Evolutionary conservation across 202 grass and related monocot species (phyloP), one percentile per base, ranked within the genome.

Genomic region (Saccharum hybrid): DNA sequence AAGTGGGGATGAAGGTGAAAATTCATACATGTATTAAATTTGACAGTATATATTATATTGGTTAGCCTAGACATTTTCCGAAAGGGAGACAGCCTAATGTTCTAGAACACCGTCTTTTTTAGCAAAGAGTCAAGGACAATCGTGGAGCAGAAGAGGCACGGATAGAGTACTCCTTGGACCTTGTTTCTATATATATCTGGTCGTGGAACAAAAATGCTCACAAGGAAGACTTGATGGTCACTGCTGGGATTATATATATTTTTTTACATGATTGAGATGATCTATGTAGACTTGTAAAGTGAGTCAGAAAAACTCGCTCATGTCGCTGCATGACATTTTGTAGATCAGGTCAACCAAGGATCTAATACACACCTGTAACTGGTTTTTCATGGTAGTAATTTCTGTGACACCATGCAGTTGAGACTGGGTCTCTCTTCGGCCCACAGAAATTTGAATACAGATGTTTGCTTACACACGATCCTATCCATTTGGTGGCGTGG

Each of bases 381-480:
- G 26, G 23, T 54, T 48, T 68, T 4, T n/a, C 36, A 21, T 52
- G 59, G 10, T 79, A 16, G 37, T 75, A 80, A 33, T 71, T 69
- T 66, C 34, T 46, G 49, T 76, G 63, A 65, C 36, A 19, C 49
- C 7, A 57, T 57, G 52, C 52, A 57, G 0, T 38, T 26, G 22
- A 26, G 5, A 51, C 15, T 16, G 0, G 14, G 46, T 78, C 79
- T 78, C 83, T 26, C 33, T 23, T 48, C 63, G 39, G 36, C 31
- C 72, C 72, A 78, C 67, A 77, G 19, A 77, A 74, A 7, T 16
- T 78, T 68, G 73, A 86, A 78, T 5, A 81, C 15, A 68, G n/a
- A 60, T 41, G 14, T 13, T 36, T 78, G 73, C 37, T 61, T 62
- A 86, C 83, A 79, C 52, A 78, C 2, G 62, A 83, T 86, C 83